Evolutionary conservation across 1,284 basidiomycete species (phyloP), one percentile per base, ranked within the genome.

Genomic region (Kwoniella shivajii): DNA sequence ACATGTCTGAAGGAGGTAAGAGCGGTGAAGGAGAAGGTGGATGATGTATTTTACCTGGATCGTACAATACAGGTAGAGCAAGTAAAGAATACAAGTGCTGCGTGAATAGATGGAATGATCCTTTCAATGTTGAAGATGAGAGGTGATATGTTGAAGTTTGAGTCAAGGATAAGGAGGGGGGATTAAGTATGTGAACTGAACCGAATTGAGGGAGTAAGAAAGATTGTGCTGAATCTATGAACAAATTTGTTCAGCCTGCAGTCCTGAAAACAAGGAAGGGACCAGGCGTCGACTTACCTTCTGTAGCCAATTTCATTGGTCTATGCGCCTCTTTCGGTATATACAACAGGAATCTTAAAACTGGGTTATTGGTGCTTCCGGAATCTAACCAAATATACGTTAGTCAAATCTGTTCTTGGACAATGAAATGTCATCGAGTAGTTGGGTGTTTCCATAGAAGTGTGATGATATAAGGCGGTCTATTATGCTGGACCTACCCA

Each of bases 131-230:
- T 1, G 54, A 31, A 2, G 59, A 44, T 1, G 69, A 49, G 10
- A 78, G 67, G 36, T 55, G 69, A 50, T 58, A 68, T 22, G 61
- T 64, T 43, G 22, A 47, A 18, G 47, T 33, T 6, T 13, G 22
- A 9, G 16, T 34, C 9, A 54, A 13, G 6, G 61, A 16, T 4
- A 60, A 55, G 29, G 49, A 59, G 16, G 75, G 26, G 27, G 84
- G 83, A 71, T 96, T 92, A 64, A 86, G 79, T 50, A 98, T 83
- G 52, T 89, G 84, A 45, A 99, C 89, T 14, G 92, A 88, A 38
- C 96, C 95, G 88, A 92, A 96, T 77, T 98, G 95, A 0, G 96
- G 95, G 1, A 96, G 82, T 24, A 97, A 83, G 81, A 98, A 99
- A 3, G 73, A 65, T 20, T 66, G 62, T 1, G 72, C 60, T 9